phyloP scores from a whole-genome alignment of 495 filamentous ascomycete species.

The Penicillium canariense region DNA sequence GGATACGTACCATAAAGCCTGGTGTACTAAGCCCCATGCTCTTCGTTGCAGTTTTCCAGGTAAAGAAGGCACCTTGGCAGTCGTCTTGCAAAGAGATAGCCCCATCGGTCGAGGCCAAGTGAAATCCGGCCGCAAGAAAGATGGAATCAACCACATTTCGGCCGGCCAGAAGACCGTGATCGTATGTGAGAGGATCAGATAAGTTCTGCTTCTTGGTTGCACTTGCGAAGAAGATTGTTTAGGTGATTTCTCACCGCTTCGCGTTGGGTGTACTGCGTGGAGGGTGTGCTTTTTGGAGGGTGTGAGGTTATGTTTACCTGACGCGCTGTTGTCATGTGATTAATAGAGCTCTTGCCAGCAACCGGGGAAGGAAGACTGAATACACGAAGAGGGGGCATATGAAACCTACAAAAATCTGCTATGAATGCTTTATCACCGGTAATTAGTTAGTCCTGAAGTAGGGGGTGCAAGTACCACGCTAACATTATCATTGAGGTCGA shows the following conservation, averaged over 20 bases:
- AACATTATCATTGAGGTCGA: too few relatives aligned
- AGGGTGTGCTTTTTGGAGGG: too few relatives aligned
- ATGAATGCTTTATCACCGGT: too few relatives aligned
- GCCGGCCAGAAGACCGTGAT: background rate
- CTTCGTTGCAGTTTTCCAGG: constrained; percentile 6
- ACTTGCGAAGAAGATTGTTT: background rate
- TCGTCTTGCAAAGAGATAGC: constrained; percentile 11
- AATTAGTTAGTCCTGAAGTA: too few relatives aligned
- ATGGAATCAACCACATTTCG: background rate
- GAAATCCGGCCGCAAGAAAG: constrained; percentile 25
- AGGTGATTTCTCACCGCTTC: background rate
- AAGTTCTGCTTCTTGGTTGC: background rate
- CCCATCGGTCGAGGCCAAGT: constrained; percentile 22
- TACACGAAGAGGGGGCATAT: too few relatives aligned
- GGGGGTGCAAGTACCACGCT: too few relatives aligned
- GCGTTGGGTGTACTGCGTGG: background rate
- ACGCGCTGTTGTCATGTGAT: too few relatives aligned
- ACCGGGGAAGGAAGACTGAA: too few relatives aligned
- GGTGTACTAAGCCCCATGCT: constrained; percentile 26
- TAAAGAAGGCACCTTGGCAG: constrained; percentile 7
- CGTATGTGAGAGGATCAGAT: background rate
- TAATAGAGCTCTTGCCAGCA: too few relatives aligned
- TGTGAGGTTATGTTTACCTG: too few relatives aligned
- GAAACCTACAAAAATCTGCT: too few relatives aligned
- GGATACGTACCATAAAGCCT: constrained; percentile 21